These are phyloP conservation scores for Phanerodontia chrysosporium DNA, from an alignment of 768 basidiomycete species.

Conservation along the genomic window DNA sequence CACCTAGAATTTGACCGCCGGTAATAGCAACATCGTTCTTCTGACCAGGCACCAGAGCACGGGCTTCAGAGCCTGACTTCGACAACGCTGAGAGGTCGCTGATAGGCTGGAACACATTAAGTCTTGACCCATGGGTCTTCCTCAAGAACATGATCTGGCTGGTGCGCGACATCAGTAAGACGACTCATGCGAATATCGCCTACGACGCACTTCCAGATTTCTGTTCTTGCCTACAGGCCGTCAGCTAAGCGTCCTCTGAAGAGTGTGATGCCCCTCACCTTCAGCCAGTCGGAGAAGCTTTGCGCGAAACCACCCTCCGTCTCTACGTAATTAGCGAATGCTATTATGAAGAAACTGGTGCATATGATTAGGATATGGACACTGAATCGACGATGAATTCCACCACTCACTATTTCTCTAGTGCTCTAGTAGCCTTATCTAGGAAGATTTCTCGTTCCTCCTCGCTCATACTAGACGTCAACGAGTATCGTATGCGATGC, in stretches of 20 bases:
- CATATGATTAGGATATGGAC: neutral
- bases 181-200: slow-evolving; percentile 23
- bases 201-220: slow-evolving; percentile 78
- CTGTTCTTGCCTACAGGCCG: slow-evolving; percentile 57
- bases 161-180: neutral
- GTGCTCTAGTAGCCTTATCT: slow-evolving; percentile 63
- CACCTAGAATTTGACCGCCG: slow-evolving; percentile 85
- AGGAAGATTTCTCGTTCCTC: slow-evolving; percentile 48
- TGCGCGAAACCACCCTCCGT: slow-evolving; percentile 54
- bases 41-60: slow-evolving; percentile 59
- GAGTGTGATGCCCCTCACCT: slow-evolving; percentile 38
- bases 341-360: slow-evolving; percentile 86
- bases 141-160: slow-evolving; percentile 88
- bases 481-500: slow-evolving; percentile 80
- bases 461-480: slow-evolving; percentile 69
- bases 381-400: neutral
- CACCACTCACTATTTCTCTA: slow-evolving; percentile 82
- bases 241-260: neutral
- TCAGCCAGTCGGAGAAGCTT: slow-evolving; percentile 85
- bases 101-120: slow-evolving; percentile 90
- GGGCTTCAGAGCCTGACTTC: slow-evolving; percentile 54
- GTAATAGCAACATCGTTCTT: slow-evolving; percentile 70
- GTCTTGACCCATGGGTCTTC: slow-evolving; percentile 71
- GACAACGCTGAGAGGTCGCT: slow-evolving; percentile 84
- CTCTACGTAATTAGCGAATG: slow-evolving; percentile 85